Evolutionary conservation across 495 filamentous ascomycete species (phyloP), one percentile per base, ranked within the genome.

Genomic region (Xylaria acuta): DNA sequence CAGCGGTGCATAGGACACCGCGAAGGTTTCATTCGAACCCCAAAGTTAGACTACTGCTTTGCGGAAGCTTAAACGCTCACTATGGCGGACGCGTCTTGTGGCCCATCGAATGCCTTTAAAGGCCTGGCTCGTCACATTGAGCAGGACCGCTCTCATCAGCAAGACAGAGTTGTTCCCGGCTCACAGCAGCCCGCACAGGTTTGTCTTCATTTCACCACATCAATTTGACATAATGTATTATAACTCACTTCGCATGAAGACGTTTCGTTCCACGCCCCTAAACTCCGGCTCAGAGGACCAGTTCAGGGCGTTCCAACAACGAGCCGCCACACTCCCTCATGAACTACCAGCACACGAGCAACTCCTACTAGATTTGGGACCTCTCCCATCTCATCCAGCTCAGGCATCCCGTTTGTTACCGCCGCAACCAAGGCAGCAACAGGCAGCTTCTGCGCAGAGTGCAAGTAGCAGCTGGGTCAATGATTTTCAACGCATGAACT

Each of bases 71-170:
- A 12, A 32, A 18, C 53, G 4, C 25, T 66, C 45, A 45, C 71
- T 80, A 97, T 97, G 94, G 85, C 91, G 60, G 94, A 97, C 79
- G 86, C 87, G 71, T 86, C 97, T 64, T 98, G 95, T 81, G 94
- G 95, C 54, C 94, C 95, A 32, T 94, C 94, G 14, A 97, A 95
- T 81, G 90, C 94, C 72, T 89, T 96, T 49, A 92, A 96, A 78
- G 92, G 88, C 76, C 91, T 97, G 75, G 88, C 93, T 75, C 92
- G 95, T 74, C 94, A 97, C 82, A 85, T 90, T 5, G 87, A 90
- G 14, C 87, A 90, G 59, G 93, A 98, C 79, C 86, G 92, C 22
- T 91, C 92, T 6, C 85, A 95, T 54, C 94, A 98, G 75, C 95
- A 97, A 80, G 95, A 98, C 76, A 90, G 93, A 62, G 14, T 81